Percentiles rank a stretch among this genome's conserved stretches.
Evolutionary conservation across 2,329 filamentous ascomycete genomes (phyloP).

Genomic region (Xylariaceae sp.): DNA sequence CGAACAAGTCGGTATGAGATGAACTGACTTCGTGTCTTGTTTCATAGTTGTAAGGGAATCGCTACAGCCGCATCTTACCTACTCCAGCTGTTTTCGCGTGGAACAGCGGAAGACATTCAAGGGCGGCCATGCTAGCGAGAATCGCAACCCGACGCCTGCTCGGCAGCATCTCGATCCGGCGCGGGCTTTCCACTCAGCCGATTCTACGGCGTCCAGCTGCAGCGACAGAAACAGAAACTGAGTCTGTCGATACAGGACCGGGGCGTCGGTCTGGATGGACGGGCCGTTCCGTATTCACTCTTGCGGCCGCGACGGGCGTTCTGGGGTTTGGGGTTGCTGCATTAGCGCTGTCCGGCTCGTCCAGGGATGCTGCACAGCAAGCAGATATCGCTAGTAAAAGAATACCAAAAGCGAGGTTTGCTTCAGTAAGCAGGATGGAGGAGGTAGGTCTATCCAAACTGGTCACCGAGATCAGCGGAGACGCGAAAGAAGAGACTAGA

Average conservation of each 20-base stretch:
- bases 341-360: slow-evolving; percentile 21
- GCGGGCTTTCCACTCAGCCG: slow-evolving; percentile 8
- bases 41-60: too few species aligned
- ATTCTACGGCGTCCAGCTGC: slow-evolving; percentile 8
- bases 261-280: slow-evolving; percentile 24
- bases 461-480: not conserved
- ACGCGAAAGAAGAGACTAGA: too few species aligned
- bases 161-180: slow-evolving; percentile 6
- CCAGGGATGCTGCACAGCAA: slow-evolving; percentile 23
- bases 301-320: slow-evolving; percentile 29
- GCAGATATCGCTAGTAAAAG: slow-evolving; percentile 28
- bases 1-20: too few species aligned
- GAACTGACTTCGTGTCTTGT: too few species aligned
- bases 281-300: slow-evolving; percentile 27
- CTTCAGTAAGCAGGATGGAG: slow-evolving; percentile 47
- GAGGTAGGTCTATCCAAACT: slow-evolving; percentile 34
- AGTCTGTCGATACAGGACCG: not conserved
- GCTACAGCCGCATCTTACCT: too few species aligned
- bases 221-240: slow-evolving; percentile 1
- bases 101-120: too few species aligned
- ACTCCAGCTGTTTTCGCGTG: too few species aligned
- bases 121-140: slow-evolving; percentile 11
- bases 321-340: slow-evolving; percentile 30
- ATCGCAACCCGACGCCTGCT: slow-evolving; percentile 13
- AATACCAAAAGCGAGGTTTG: slow-evolving; percentile 38